These are phyloP conservation scores for Garcileccinum viscosum DNA, from an alignment of 1,284 basidiomycete species.

Conservation along the genomic window DNA sequence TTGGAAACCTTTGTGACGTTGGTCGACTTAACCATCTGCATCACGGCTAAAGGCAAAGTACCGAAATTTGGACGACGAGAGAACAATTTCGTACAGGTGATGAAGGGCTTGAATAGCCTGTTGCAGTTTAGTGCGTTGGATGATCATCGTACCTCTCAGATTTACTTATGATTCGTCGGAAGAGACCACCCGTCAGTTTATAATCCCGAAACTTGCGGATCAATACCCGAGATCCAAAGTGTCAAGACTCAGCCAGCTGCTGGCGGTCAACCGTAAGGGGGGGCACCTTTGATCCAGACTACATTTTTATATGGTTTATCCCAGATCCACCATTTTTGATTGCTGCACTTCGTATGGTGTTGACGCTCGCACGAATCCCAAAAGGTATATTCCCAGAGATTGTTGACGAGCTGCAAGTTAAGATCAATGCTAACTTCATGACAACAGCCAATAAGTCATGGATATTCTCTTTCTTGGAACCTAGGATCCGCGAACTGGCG, in stretches of 20 bases:
- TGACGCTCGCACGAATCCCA: conserved; percentile 1
- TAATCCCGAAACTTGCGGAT: conserved; percentile 19
- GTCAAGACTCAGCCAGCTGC: conserved; percentile 26
- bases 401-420: neutral
- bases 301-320: neutral
- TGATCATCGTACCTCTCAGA: neutral
- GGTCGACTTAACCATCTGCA: conserved; percentile 19
- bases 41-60: neutral
- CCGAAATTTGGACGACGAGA: neutral
- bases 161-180: conserved; percentile 15
- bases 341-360: conserved; percentile 1
- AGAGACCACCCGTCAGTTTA: conserved; percentile 16
- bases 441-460: neutral
- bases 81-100: conserved; percentile 26
- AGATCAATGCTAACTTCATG: neutral
- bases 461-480: neutral
- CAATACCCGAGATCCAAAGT: neutral
- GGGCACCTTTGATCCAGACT: neutral
- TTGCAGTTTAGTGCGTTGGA: conserved; percentile 25
- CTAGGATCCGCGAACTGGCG: neutral
- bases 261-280: conserved; percentile 8
- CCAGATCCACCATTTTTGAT: neutral
- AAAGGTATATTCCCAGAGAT: neutral
- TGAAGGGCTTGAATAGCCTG: conserved; percentile 31
- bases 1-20: conserved; percentile 22